These are phyloP conservation scores for Piper longum DNA, from an alignment of 164 flowering plant genomes.

Conservation along the genomic window DNA sequence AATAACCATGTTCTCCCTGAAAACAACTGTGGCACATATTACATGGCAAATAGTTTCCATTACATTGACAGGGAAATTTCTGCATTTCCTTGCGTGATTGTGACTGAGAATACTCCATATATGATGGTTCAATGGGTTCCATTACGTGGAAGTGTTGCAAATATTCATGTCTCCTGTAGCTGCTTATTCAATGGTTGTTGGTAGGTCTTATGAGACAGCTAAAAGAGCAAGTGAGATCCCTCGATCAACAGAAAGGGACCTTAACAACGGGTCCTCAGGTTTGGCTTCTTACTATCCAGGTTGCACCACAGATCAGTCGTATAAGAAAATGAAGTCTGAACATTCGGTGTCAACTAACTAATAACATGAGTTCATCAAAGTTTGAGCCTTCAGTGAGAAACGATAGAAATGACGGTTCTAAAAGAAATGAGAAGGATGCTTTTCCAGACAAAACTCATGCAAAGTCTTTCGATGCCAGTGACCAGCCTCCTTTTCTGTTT, in stretches of 20 bases:
- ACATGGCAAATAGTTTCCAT: neutral
- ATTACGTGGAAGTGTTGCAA: slow-evolving; percentile 18
- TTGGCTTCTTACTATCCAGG: neutral
- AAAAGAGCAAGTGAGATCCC: slow-evolving; percentile 42
- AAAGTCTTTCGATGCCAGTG: slow-evolving; percentile 5
- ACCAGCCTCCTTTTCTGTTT: slow-evolving; percentile 29
- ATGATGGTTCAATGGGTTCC: slow-evolving; percentile 24
- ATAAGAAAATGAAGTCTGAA: slow-evolving; percentile 17
- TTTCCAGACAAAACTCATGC: neutral
- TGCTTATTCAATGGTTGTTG: slow-evolving; percentile 40
- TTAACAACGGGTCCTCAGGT: slow-evolving; percentile 18
- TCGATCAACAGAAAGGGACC: slow-evolving; percentile 36
- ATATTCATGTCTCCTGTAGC: slow-evolving; percentile 27
- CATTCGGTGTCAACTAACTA: slow-evolving; percentile 6
- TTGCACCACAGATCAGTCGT: slow-evolving; percentile 1
- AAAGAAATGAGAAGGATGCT: neutral
- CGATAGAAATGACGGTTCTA: neutral
- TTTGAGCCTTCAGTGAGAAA: neutral
- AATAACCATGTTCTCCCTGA: neutral
- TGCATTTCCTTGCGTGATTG: slow-evolving; percentile 1
- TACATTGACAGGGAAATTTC: slow-evolving; percentile 2
- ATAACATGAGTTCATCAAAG: neutral
- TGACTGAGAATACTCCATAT: neutral
- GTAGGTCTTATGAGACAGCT: slow-evolving; percentile 38
- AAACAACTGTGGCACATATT: neutral